Percentiles rank a stretch among this genome's conserved stretches.
Evolutionary conservation across 441 rosid species (phyloP).

Genomic region (Gossypium aridum): DNA sequence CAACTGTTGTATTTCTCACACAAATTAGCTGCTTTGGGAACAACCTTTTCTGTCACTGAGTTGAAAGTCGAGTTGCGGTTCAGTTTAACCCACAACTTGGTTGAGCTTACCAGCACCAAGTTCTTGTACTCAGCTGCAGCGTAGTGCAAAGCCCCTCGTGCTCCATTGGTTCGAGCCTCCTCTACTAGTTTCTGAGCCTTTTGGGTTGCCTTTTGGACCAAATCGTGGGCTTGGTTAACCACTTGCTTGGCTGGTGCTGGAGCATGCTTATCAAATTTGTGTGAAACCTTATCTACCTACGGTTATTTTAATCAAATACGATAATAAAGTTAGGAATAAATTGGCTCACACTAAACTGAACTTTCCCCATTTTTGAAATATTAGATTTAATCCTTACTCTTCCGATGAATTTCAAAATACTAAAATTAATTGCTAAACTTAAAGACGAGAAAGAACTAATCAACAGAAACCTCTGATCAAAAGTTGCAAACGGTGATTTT

Average conservation of each 20-base stretch:
- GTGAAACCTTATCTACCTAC: conserved; percentile 60
- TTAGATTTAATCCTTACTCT: neutral
- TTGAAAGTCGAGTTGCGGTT: conserved; percentile 44
- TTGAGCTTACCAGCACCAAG: conserved; percentile 38
- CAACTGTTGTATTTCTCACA: conserved; percentile 44
- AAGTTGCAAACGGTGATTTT: neutral
- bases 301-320: neutral
- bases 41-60: conserved; percentile 35
- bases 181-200: conserved; percentile 44
- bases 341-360: neutral
- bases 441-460: neutral
- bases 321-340: no score
- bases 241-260: conserved; percentile 60
- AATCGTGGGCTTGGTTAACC: conserved; percentile 28
- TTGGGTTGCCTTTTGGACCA: conserved; percentile 36
- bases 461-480: neutral
- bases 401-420: neutral
- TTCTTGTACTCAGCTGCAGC: conserved; percentile 51
- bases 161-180: conserved; percentile 54
- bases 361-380: no score
- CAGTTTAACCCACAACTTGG: conserved; percentile 50
- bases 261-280: conserved; percentile 62
- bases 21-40: conserved; percentile 54
- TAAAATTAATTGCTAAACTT: neutral
- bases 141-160: conserved; percentile 42